Evolutionary conservation across 768 basidiomycete species (phyloP), one percentile per base, ranked within the genome.

Genomic region (Daedaleopsis nitida): DNA sequence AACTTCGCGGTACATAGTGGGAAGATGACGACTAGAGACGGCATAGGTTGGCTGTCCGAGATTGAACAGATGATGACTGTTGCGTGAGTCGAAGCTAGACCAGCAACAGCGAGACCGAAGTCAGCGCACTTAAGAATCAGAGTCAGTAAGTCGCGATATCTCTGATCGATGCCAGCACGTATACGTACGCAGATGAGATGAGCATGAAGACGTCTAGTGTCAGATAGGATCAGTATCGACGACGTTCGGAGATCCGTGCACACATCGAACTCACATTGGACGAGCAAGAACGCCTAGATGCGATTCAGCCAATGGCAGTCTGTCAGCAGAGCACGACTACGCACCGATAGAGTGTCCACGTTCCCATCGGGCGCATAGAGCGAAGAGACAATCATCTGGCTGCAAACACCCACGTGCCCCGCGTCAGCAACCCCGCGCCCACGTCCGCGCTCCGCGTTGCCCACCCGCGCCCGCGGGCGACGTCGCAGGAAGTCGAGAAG

Each of bases 361-460:
- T 74, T 68, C 21, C 81, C 80, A 51, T 76, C 77, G 0, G 81
- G 79, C 16, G 80, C 75, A 58, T 80, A 80, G 51, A 81, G 63
- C 45, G 77, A 77, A 6, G 80, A 75, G 10, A 80, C 72, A 51
- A 81, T 77, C 49, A 81, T 68, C 63, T 81, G 80, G 60, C 79
- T 79, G 56, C 59, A 62, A 14, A 62, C 17, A n/a, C 12, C 24
- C 19, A 48, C 45, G 48, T 16, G 11, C 39, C 39, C 9, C 19
- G 39, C 37, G 51, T 57, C 55, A 62, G 60, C 34, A 17, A 21
- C 43, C 51, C 38, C 19, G n/a, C n/a, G 45, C 42, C 51, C 39
- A 59, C 38, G 21, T 23, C 57, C 35, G 11, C 35, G 45, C 34
- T 9, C 34, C 27, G 21, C 47, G 24, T 2, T 14, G 21, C 23